Conservation (phyloP, 2,329 filamentous ascomycete species). For the Alternaria tenuissima region DNA sequence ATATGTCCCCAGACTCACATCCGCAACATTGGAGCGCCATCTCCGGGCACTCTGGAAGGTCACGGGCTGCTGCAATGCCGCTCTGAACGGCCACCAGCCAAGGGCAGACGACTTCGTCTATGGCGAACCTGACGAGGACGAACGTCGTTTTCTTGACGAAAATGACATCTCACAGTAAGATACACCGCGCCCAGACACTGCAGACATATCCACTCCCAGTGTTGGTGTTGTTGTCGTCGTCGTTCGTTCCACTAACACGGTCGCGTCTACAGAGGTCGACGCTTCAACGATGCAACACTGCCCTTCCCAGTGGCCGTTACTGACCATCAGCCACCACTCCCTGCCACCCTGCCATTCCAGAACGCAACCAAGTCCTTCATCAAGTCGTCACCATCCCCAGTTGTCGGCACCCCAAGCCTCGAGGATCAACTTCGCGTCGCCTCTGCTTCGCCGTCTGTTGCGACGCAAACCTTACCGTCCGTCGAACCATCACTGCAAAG, state of each 20-base stretch:
- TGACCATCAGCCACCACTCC: conserved; percentile 37
- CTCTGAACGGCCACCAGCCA: conserved; percentile 61
- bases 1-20: conserved; percentile 75
- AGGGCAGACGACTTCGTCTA: conserved; percentile 65
- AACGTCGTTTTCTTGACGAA: conserved; percentile 64
- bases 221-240: conserved; percentile 31
- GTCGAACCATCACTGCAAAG: conserved; percentile 24
- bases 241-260: conserved; percentile 40
- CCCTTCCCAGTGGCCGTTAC: conserved; percentile 47
- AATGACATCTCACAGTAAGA: conserved; percentile 67
- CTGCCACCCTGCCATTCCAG: conserved; percentile 36
- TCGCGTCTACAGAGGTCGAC: conserved; percentile 58
- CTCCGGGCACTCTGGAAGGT: conserved; percentile 85
- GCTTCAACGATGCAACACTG: conserved; percentile 65
- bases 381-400: conserved; percentile 35
- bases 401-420: conserved; percentile 31
- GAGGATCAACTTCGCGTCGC: conserved; percentile 48
- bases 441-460: conserved; percentile 46
- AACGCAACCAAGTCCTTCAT: conserved; percentile 28
- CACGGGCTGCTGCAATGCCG: conserved; percentile 61
- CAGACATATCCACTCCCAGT: conserved; percentile 3
- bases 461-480: conserved; percentile 33
- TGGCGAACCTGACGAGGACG: conserved; percentile 61
- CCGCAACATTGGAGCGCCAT: conserved; percentile 69
- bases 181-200: conserved; percentile 11